Evolutionary conservation across 1,139 yeast genomes (phyloP), one percentile per base, ranked within the genome.

Genomic region (Nakaseomyces nivariensis): DNA sequence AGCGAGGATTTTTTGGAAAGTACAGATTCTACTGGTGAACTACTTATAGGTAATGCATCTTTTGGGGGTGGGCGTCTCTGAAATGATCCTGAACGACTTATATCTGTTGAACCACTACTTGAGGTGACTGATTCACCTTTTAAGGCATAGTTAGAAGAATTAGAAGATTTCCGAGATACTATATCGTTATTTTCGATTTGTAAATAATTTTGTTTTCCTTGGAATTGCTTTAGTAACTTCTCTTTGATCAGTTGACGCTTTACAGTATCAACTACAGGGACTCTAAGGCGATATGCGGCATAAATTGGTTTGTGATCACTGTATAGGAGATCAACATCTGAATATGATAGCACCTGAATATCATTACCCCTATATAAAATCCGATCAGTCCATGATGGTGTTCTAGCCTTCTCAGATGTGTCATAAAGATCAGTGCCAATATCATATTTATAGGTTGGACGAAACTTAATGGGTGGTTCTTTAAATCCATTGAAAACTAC

Each of bases 341-440:
- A 76, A 60, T 85, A 85, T 48, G 78, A 79, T 53, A 80, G 62
- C 47, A 84, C 87, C 37, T 69, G 66, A 29, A 84, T 61, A 4
- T 67, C 65, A n/a, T 71, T 70, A 37, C 85, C 82, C 43, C 77
- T 73, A 62, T 75, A 85, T 49, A 89, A 74, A 43, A 88, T 80
- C 64, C 97, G 74, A 66, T 92, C 98, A 7, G 97, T 90, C 98
- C 98, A 92, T 0, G 97, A 92, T 0, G 98, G 98, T 0, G 88
- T 81, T 58, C 98, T 77, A 59, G 85, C 92, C 67, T 92, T 92
- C 62, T 90, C 97, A 44, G 95, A 84, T 3, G 90, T 75, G 62
- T 89, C 97, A 58, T 92, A 92, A 11, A 61, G 67, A 54, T 77
- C 76, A 1, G 89, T 79, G 2, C 95, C 95, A 52, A 85, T 81